These are phyloP conservation scores for Puccinia sorghi DNA, from an alignment of 1,284 basidiomycete species.

Conservation along the genomic window DNA sequence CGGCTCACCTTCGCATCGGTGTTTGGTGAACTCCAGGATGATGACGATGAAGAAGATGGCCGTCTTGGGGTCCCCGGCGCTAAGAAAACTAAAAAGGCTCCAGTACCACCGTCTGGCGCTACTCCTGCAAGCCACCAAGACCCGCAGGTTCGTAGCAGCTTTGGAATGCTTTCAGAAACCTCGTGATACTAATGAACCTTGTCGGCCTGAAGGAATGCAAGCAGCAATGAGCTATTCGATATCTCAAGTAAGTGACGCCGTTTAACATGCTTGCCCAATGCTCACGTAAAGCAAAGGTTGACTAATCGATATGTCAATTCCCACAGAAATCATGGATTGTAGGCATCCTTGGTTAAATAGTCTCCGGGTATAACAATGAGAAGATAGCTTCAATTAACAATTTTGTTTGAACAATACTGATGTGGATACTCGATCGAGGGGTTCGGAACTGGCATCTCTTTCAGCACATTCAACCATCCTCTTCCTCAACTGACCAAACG, in stretches of 20 bases:
- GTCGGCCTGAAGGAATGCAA: slow-evolving; percentile 44
- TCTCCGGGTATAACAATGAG: not conserved
- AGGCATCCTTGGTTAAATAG: not conserved
- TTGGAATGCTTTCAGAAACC: not conserved
- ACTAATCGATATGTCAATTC: not conserved
- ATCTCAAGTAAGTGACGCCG: not conserved
- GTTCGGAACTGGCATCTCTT: not conserved
- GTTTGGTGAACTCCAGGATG: not conserved
- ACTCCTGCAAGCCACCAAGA: slow-evolving; percentile 49
- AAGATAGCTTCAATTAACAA: not conserved
- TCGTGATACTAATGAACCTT: not conserved
- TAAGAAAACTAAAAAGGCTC: slow-evolving; percentile 44
- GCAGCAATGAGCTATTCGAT: slow-evolving; percentile 27
- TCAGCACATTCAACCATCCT: not conserved
- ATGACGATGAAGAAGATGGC: slow-evolving; percentile 41
- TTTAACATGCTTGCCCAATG: not conserved
- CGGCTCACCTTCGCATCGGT: not conserved
- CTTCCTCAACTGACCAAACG: not conserved
- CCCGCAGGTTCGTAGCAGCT: slow-evolving; percentile 35
- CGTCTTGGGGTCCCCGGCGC: slow-evolving; percentile 46
- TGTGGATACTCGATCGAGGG: not conserved
- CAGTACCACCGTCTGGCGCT: slow-evolving; percentile 42
- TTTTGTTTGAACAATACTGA: not conserved
- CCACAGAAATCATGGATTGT: not conserved
- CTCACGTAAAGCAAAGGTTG: not conserved